Base-by-base conservation (phyloP, 495 filamentous ascomycete genomes). In the Penicillium salamii region DNA sequence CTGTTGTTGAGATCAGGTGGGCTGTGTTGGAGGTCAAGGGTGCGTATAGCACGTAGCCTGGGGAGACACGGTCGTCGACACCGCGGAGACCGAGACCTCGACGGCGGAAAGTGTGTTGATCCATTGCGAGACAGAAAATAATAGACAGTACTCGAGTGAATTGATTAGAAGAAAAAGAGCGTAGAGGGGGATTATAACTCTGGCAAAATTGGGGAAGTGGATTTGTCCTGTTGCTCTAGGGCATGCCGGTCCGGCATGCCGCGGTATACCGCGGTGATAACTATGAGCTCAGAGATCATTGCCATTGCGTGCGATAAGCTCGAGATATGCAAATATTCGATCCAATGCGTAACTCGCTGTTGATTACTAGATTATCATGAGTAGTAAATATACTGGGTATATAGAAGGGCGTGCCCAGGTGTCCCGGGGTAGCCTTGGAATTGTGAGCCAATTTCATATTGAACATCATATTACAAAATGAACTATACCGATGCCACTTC, bases 71-170 rank as follows among this genome's bases (percentile, higher is more conserved):
- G 38, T 58, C 17, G 50, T 75, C 69, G n/a, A 74, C 59, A n/a
- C 70, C 74, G 9, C 54, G 61, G 21, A 75, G 63, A 38, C 72
- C 70, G 17, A 76, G 47, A 36, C 72, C 74, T 21, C 72, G 66
- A n/a, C 74, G 65, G 38, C 51, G 51, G 23, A 77, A 54, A 11
- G 69, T 72, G 47, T 69, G 62, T 58, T 77, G 74, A 39, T 75
- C 69, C 67, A 75, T 72, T 47, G 31, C 19, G 9, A 33, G n/a
- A n/a, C n/a, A n/a, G n/a, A n/a, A n/a, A n/a, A n/a, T n/a, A n/a
- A n/a, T n/a, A n/a, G n/a, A n/a, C n/a, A n/a, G n/a, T n/a, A n/a
- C n/a, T n/a, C n/a, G n/a, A n/a, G n/a, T n/a, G n/a, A n/a, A n/a
- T n/a, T n/a, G n/a, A n/a, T n/a, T n/a, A 46, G 18, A 35, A 21